Conservation (phyloP, 1,284 basidiomycete genomes). For the Anthracocystis walkeri region DNA sequence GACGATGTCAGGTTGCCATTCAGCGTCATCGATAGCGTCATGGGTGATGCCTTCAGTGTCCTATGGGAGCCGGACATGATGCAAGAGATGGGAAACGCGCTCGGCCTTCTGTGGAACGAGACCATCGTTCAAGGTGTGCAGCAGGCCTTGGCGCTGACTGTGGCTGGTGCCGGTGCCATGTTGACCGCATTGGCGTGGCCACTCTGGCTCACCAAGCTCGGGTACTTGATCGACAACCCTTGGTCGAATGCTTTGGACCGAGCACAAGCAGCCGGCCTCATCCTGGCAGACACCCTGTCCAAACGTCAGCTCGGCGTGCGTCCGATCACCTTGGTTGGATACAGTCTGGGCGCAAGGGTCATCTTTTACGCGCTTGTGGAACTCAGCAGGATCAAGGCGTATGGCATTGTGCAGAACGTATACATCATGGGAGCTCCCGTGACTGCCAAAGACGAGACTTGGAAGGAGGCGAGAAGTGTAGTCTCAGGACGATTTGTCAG, state of each 20-base stretch:
- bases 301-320: conserved; percentile 68
- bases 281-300: conserved; percentile 64
- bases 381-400: conserved; percentile 64
- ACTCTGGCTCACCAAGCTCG: conserved; percentile 68
- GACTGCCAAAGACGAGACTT: conserved; percentile 62
- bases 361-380: conserved; percentile 68
- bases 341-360: conserved; percentile 66
- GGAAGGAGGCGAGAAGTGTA: conserved; percentile 62
- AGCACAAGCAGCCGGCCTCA: conserved; percentile 64
- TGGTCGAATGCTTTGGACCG: conserved; percentile 69
- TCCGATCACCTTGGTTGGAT: conserved; percentile 68
- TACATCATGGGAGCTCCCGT: conserved; percentile 68
- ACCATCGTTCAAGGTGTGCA: conserved; percentile 68
- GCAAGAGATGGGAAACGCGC: conserved; percentile 69
- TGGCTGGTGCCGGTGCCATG: conserved; percentile 64
- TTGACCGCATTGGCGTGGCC: conserved; percentile 66
- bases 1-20: conserved; percentile 67
- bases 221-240: conserved; percentile 69
- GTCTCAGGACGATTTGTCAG: conserved; percentile 68
- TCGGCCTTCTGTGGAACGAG: conserved; percentile 68
- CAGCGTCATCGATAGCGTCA: conserved; percentile 68
- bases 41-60: conserved; percentile 68
- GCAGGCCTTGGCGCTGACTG: conserved; percentile 66
- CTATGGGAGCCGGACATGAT: conserved; percentile 70
- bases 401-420: conserved; percentile 68